Evolutionary conservation across 2,329 filamentous ascomycete genomes (phyloP), one percentile per base, ranked within the genome.

Genomic region (Hirsutella rhossiliensis): DNA sequence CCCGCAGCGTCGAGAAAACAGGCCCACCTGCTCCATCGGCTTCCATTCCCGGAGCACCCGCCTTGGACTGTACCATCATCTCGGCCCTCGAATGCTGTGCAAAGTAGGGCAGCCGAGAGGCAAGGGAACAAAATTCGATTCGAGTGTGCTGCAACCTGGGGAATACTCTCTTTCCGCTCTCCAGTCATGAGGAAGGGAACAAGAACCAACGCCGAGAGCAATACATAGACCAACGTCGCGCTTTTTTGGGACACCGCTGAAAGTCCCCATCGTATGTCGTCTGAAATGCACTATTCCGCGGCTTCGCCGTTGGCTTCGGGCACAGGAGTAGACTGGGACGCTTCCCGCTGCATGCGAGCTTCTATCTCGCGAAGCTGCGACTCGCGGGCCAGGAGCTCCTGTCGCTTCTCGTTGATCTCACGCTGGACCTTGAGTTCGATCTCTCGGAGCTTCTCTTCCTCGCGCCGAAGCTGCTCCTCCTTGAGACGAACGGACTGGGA

Each of bases 401-500:
- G 92, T 72, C 92, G 83, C 80, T 98, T 98, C 79, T 97, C 92
- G 71, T 96, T 95, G 74, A 98, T 98, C 71, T 98, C 92, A 63
- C 92, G 87, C 73, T 98, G 92, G 51, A 98, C 92, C 82, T 98
- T 98, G 73, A 96, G 76, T 66, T 98, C 92, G 64, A 98, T 97
- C 73, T 98, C 92, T 67, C 92, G 87, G 52, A 98, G 83, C 76
- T 98, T 98, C 84, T 98, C 92, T 73, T 98, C 92, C 69, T 98
- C 92, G 60, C 92, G 88, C 62, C 92, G 87, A 56, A 98, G 85
- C 68, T 98, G 92, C 71, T 98, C 92, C 67, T 98, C 92, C 87
- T 98, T 98, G 66, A 98, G 83, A 52, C 92, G 88, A 51, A 98
- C 92, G 32, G 89, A 97, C 69, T 98, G 92, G 48, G 86, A 92